Percentiles rank a stretch among this genome's conserved stretches.
Conservation (phyloP, 331 rosid genomes). For the Stylosanthes scabra region DNA sequence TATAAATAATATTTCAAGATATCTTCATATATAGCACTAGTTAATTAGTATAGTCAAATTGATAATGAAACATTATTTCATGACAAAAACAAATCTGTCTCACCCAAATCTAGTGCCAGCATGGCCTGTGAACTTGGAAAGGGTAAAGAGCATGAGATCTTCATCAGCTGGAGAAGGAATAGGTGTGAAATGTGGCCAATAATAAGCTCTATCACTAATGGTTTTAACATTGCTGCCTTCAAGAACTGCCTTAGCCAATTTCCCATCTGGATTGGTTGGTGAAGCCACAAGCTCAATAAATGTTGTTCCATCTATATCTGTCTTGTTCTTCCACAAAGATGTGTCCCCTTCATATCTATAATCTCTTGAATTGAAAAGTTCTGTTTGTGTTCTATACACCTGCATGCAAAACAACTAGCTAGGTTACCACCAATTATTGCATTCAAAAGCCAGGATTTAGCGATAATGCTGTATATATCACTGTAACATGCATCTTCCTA, state of each 20-base stretch:
- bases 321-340: constrained; percentile 37
- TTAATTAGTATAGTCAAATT: too few species aligned
- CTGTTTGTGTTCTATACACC: constrained; percentile 51
- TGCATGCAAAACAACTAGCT: not conserved
- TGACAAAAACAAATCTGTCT: not conserved
- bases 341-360: constrained; percentile 55
- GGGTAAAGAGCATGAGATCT: constrained; percentile 54
- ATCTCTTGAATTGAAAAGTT: constrained; percentile 41
- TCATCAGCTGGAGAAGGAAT: constrained; percentile 61
- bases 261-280: constrained; percentile 74
- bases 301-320: not conserved
- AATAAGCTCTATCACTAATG: constrained; percentile 56
- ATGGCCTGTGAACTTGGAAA: constrained; percentile 70
- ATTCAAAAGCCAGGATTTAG: too few species aligned
- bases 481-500: too few species aligned
- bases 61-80: too few species aligned
- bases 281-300: constrained; percentile 68
- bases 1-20: too few species aligned
- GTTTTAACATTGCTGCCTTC: constrained; percentile 42
- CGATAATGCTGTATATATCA: too few species aligned
- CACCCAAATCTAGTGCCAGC: constrained; percentile 65
- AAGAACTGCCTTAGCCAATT: constrained; percentile 39
- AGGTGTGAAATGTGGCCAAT: constrained; percentile 72
- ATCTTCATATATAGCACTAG: too few species aligned
- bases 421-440: too few species aligned